Base-by-base conservation (phyloP, 23 red algal species). In the Gracilariopsis chorda region DNA sequence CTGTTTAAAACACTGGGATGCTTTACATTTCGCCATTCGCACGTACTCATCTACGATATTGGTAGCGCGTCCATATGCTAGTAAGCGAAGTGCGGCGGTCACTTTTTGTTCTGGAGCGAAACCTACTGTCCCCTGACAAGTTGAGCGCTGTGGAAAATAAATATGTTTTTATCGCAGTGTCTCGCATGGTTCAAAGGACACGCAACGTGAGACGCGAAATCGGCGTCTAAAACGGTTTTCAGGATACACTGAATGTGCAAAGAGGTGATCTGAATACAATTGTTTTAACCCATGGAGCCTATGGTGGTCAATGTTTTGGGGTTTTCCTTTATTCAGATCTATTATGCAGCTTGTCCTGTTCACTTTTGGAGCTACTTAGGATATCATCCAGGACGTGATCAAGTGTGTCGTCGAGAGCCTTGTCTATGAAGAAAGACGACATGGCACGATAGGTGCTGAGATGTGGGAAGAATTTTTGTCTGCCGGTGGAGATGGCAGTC, bases 1-100 rank as follows among this genome's bases (percentile, higher is more conserved):
- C 55, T 80, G 14, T 16, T 47, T 30, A 13, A 76, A 28, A 4
- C 70, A 76, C 40, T 76, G 36, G 0, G 28, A 0, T 52, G 43
- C 75, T 21, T 42, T 52, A 16, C 44, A 79, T 37, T 51, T 33
- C 4, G 1, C 1, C 43, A 79, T 79, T 45, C 75, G 12, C 32
- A 79, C 0, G 55, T 79, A 79, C 32, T 79, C 75, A 34, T 79
- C 49, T 11, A 63, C 51, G 37, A 19, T 64, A 33, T 83, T 34
- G 1, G 34, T 23, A 13, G 29, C 57, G 2, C 16, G 23, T 6
- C 79, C 51, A 34, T 33, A 63, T n/a, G 46, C 56, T 9, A 83
- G 1, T 0, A 83, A 39, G 10, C 79, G 57, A 4, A 83, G 32
- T 27, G 2, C 75, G 19, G 0, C 75, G 1, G 2, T 56, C 4